phyloP scores from a whole-genome alignment of 2,329 filamentous ascomycete species.

The Alternaria sp. region DNA sequence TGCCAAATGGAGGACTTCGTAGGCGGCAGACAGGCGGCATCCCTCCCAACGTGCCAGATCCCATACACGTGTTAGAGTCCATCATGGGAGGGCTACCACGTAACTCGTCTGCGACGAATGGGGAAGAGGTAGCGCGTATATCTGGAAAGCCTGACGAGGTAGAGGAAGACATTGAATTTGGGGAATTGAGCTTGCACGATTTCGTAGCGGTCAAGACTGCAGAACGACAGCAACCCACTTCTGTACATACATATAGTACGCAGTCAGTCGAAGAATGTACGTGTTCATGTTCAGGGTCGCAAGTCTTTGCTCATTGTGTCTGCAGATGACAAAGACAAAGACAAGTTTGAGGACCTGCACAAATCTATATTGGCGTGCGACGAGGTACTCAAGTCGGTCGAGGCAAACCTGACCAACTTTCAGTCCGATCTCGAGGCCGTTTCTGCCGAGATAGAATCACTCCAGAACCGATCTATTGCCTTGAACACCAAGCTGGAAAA shows the following conservation, averaged over 20 bases:
- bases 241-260: constrained; percentile 60
- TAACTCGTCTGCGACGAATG: constrained; percentile 26
- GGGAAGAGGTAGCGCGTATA: constrained; percentile 27
- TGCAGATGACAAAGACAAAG: constrained; percentile 77
- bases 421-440: constrained; percentile 91
- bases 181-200: constrained; percentile 76
- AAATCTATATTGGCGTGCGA: constrained; percentile 89
- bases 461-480: constrained; percentile 85
- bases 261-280: constrained; percentile 78
- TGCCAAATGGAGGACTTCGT: constrained; percentile 72
- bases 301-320: constrained; percentile 38
- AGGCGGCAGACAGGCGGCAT: constrained; percentile 64
- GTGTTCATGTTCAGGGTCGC: constrained; percentile 48
- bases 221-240: constrained; percentile 38
- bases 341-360: constrained; percentile 90
- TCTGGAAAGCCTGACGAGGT: constrained; percentile 59
- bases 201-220: constrained; percentile 61
- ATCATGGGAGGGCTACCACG: constrained; percentile 61
- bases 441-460: constrained; percentile 91
- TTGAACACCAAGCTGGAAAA: constrained; percentile 88
- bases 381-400: constrained; percentile 90
- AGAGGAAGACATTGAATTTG: constrained; percentile 78
- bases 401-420: constrained; percentile 90
- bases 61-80: constrained; percentile 72
- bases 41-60: constrained; percentile 69